Evolutionary conservation across 352 stramenopile genomes (phyloP), one percentile per base, ranked within the genome.

Genomic region (Phytopythium helicoides): DNA sequence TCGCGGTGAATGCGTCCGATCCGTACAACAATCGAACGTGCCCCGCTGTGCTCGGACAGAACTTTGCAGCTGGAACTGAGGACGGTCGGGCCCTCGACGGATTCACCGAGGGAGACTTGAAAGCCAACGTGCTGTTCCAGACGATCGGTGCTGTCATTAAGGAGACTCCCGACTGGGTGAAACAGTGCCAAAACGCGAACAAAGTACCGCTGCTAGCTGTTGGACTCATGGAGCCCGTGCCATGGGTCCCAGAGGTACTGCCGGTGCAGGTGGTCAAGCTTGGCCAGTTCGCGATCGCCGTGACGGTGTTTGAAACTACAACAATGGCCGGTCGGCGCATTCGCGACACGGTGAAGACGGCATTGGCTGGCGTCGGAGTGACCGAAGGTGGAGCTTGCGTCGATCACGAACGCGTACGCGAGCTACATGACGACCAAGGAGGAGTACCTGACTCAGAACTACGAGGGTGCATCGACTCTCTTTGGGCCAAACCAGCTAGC

Each of bases 401-500:
- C 73, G 3, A 56, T 84, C 47, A 81, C 58, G 34, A 89, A 90
- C 53, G 74, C 53, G 0, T 89, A 90, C 52, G 65, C 71, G n/a
- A 60, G 70, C 28, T 90, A 90, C 52, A 56, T 86, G 42, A 83
- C 78, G 25, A 89, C 80, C 0, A 58, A 53, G 6, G 78, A 87
- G 25, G 80, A 90, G 45, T 90, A 89, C 52, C 22, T 62, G 1
- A 62, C 56, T 8, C 80, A 90, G 60, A 52, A 87, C 52, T 90
- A 90, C 52, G 80, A 90, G 58, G 80, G 80, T 16, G 73, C 80
- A 25, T 90, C 75, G 7, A 90, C 80, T 12, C 62, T 87, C 14
- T 89, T 89, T 31, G 80, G 78, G 10, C 77, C 76, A 1, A 87
- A 89, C 23, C 75, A 87, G 46, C 48, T 90, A 6, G 61, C 47